phyloP scores from a whole-genome alignment of 2,329 filamentous ascomycete genomes.

The Cercospora sp. region DNA sequence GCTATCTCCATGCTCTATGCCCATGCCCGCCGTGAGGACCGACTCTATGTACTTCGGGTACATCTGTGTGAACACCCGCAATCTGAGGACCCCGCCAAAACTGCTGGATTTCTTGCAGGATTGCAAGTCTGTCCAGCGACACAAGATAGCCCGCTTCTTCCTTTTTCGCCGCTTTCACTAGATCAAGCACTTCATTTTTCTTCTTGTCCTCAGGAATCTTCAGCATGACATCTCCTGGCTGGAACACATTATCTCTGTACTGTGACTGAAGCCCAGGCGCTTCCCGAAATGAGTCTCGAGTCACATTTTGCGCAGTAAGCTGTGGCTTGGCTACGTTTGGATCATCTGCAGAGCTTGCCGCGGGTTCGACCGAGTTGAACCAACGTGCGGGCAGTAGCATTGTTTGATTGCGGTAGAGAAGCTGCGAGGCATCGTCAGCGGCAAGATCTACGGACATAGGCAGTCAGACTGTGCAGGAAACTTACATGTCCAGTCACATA shows the following conservation, averaged over 20 bases:
- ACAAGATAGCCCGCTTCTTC: background rate
- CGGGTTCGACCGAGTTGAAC: background rate
- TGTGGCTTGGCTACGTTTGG: background rate
- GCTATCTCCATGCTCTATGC: background rate
- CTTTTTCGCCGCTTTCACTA: background rate
- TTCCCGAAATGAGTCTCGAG: background rate
- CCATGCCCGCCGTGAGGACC: background rate
- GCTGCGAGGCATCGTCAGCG: background rate
- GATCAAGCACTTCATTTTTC: background rate
- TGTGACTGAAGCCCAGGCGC: background rate
- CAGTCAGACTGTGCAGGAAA: background rate
- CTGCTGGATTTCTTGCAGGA: background rate
- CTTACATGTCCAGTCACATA: background rate
- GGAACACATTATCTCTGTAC: background rate
- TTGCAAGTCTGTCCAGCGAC: background rate
- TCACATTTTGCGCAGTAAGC: background rate
- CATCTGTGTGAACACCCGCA: background rate
- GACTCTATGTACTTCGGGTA: background rate
- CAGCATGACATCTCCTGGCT: background rate
- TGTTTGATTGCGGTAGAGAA: background rate
- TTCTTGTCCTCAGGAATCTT: background rate
- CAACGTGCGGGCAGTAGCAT: background rate
- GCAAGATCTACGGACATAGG: background rate
- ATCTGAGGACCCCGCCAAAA: background rate
- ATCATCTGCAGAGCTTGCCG: background rate